Conservation (phyloP, 371 early-diverging fungal genomes). For the Actinomortierella wolfii region DNA sequence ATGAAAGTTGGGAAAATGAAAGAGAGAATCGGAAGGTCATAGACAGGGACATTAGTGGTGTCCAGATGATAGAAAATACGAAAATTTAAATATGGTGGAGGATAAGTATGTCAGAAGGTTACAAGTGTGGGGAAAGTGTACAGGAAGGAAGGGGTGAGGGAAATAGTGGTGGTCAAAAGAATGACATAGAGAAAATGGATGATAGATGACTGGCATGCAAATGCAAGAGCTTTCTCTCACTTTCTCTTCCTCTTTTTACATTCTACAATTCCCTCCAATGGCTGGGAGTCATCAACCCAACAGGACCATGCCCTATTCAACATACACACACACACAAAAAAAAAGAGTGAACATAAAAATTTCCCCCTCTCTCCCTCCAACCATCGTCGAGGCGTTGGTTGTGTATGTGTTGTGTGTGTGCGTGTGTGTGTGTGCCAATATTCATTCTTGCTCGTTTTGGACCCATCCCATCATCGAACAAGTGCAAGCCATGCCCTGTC, state of each 20-base stretch:
- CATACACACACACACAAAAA: background rate
- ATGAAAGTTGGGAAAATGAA: background rate
- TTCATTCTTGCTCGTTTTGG: too few species aligned
- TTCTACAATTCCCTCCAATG: slow-evolving; percentile 5
- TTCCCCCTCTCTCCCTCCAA: background rate
- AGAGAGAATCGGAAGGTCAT: background rate
- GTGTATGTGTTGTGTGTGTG: too few species aligned
- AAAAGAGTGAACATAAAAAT: too few species aligned
- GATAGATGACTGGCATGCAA: background rate
- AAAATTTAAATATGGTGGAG: too few species aligned
- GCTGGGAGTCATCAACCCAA: slow-evolving; percentile 1
- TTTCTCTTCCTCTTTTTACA: slow-evolving; percentile 5
- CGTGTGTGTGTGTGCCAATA: too few species aligned
- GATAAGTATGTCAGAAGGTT: background rate
- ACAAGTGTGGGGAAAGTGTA: background rate
- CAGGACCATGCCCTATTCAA: slow-evolving; percentile 8
- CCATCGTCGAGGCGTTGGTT: too few species aligned
- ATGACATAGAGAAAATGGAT: background rate
- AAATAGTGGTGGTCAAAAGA: background rate
- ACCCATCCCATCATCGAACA: too few species aligned
- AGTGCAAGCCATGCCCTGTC: too few species aligned
- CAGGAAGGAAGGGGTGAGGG: background rate
- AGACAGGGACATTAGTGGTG: background rate
- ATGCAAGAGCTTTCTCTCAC: background rate
- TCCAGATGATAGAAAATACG: background rate